A percentile compares a stretch with the other conserved stretches of the same genome.
phyloP scores from a whole-genome alignment of 768 basidiomycete species.

The Amanita inopinata region DNA sequence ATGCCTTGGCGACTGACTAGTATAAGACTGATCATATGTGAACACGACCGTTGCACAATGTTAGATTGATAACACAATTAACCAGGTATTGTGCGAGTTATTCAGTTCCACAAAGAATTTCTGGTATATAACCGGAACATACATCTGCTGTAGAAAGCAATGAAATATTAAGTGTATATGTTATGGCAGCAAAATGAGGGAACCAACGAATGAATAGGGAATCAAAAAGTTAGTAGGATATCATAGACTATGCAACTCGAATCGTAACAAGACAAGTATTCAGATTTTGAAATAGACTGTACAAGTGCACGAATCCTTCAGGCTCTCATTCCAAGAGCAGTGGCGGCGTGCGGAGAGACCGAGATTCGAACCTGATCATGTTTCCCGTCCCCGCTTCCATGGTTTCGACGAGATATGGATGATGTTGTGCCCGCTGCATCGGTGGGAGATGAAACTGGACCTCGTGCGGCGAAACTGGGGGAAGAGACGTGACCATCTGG shows the following conservation, averaged over 20 bases:
- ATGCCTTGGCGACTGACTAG: too few relatives aligned
- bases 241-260: too few relatives aligned
- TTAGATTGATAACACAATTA: not conserved
- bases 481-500: constrained; percentile 14
- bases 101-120: constrained; percentile 2
- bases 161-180: constrained; percentile 7
- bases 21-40: too few relatives aligned
- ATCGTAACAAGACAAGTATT: too few relatives aligned
- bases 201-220: not conserved
- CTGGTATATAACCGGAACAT: constrained; percentile 8
- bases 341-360: constrained; percentile 35
- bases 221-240: not conserved
- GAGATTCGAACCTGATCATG: constrained; percentile 35
- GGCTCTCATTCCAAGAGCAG: constrained; percentile 42
- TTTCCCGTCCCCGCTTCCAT: constrained; percentile 13
- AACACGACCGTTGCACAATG: too few relatives aligned
- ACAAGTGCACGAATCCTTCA: constrained; percentile 10
- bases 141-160: not conserved
- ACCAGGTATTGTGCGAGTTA: constrained; percentile 6
- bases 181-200: constrained; percentile 5
- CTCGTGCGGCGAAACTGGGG: constrained; percentile 10
- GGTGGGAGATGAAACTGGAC: constrained; percentile 4
- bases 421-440: constrained; percentile 5
- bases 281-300: not conserved
- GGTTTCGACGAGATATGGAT: constrained; percentile 15